A percentile compares a stretch with the other conserved stretches of the same genome.
Conservation (phyloP, 768 basidiomycete species). For the Agaricus blazei region DNA sequence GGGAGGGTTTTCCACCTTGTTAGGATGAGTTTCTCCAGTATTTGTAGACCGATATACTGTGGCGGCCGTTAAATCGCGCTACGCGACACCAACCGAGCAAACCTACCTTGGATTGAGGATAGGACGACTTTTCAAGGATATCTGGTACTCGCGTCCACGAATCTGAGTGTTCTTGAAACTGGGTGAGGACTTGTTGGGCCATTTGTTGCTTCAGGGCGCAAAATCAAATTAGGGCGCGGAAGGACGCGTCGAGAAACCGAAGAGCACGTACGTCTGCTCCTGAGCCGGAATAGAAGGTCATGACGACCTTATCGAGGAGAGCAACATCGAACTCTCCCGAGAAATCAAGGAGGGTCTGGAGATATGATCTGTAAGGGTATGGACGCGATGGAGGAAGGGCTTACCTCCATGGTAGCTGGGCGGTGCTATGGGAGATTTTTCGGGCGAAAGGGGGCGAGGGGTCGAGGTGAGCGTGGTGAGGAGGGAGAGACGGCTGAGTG, state of each 20-base stretch:
- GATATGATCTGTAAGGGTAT: constrained; percentile 2
- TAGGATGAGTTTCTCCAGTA: constrained; percentile 90
- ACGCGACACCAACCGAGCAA: not conserved
- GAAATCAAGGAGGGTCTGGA: constrained; percentile 87
- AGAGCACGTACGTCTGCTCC: constrained; percentile 68
- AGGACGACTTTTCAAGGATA: constrained; percentile 80
- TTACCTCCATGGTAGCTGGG: constrained; percentile 43
- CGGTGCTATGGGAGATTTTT: constrained; percentile 12
- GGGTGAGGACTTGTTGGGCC: constrained; percentile 91
- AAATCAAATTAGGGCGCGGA: constrained; percentile 21
- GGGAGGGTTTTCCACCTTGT: constrained; percentile 97
- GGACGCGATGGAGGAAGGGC: constrained; percentile 14
- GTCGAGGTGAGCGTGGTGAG: constrained; percentile 15
- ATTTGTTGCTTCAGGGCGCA: constrained; percentile 71
- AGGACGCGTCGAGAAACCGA: constrained; percentile 9
- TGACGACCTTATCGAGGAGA: constrained; percentile 90
- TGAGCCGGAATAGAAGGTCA: constrained; percentile 82
- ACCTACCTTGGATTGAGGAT: constrained; percentile 79
- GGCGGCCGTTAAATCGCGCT: constrained; percentile 12
- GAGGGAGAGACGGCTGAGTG: constrained; percentile 17
- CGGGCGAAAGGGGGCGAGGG: constrained; percentile 12
- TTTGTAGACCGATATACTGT: constrained; percentile 95
- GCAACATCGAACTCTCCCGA: constrained; percentile 89
- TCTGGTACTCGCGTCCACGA: constrained; percentile 97
- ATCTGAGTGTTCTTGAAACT: constrained; percentile 94